Evolutionary conservation across 331 rosid genomes (phyloP).

Genomic region (Malus hybrid): DNA sequence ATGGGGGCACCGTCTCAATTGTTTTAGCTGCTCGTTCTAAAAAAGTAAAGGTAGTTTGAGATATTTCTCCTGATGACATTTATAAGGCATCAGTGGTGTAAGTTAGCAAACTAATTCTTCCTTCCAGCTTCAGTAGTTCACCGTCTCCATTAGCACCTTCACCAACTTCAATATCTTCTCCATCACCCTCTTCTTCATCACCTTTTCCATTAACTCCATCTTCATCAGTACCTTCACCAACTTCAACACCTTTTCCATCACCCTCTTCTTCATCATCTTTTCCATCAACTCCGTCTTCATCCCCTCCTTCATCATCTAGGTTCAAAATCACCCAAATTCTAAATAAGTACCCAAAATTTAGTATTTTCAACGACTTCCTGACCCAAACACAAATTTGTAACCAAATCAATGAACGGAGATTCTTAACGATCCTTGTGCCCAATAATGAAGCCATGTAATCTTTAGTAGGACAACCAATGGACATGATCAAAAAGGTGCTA

Average conservation of each 20-base stretch:
- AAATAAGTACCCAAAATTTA: background rate
- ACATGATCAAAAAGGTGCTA: background rate
- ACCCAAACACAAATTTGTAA: background rate
- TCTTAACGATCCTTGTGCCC: background rate
- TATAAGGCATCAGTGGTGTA: background rate
- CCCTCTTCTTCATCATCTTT: background rate
- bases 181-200: background rate
- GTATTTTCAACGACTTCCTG: background rate
- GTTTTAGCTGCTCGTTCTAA: constrained; percentile 2
- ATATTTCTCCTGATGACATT: background rate
- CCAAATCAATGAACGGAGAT: background rate
- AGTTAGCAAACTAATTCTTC: constrained; percentile 10
- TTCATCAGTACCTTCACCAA: too few relatives aligned
- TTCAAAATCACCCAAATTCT: background rate
- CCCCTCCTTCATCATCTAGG: too few relatives aligned
- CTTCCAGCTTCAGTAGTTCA: background rate
- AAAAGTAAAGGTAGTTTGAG: background rate
- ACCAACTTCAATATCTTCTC: background rate
- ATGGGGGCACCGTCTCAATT: background rate
- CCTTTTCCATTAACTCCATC: background rate
- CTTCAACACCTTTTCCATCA: too few relatives aligned
- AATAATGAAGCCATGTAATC: background rate
- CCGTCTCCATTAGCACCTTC: background rate
- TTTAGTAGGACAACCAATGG: background rate
- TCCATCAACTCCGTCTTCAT: too few relatives aligned